Evolutionary conservation across 768 basidiomycete genomes (phyloP).

Genomic region (Amanita phalloides): DNA sequence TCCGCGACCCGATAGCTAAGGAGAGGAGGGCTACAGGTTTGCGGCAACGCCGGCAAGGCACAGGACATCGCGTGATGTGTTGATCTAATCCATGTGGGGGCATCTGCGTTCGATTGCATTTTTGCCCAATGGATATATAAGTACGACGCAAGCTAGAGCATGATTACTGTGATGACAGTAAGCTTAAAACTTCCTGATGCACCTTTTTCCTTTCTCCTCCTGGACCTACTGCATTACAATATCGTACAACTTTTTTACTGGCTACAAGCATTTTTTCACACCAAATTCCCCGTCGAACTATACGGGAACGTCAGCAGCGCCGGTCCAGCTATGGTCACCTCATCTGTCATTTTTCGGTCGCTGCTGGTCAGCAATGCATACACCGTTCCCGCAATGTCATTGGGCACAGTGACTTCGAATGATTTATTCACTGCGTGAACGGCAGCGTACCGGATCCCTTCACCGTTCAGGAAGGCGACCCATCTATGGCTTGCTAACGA

Average conservation of each 20-base stretch:
- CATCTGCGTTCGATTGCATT: too few relatives aligned
- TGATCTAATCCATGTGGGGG: too few relatives aligned
- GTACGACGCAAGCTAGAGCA: too few relatives aligned
- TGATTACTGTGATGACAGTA: too few relatives aligned
- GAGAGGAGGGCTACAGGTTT: too few relatives aligned
- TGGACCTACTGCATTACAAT: too few relatives aligned
- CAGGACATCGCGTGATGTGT: too few relatives aligned
- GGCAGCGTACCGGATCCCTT: background rate
- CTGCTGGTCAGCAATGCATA: constrained; percentile 36
- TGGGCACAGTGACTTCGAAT: constrained; percentile 17
- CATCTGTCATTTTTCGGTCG: constrained; percentile 23
- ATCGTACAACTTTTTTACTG: background rate
- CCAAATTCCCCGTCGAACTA: constrained; percentile 13
- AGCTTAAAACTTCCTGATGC: too few relatives aligned
- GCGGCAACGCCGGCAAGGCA: too few relatives aligned
- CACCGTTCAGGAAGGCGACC: constrained; percentile 4
- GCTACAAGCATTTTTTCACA: background rate
- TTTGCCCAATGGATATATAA: too few relatives aligned
- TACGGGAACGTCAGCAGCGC: constrained; percentile 32
- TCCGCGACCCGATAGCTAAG: too few relatives aligned
- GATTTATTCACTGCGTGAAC: background rate
- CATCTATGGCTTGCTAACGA: background rate
- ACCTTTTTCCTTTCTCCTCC: too few relatives aligned
- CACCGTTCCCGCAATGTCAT: constrained; percentile 33
- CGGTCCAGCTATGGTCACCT: constrained; percentile 47